Evolutionary conservation across 129 eudicot species (phyloP), one percentile per base, ranked within the genome.

Genomic region (Escallonia herrerae): DNA sequence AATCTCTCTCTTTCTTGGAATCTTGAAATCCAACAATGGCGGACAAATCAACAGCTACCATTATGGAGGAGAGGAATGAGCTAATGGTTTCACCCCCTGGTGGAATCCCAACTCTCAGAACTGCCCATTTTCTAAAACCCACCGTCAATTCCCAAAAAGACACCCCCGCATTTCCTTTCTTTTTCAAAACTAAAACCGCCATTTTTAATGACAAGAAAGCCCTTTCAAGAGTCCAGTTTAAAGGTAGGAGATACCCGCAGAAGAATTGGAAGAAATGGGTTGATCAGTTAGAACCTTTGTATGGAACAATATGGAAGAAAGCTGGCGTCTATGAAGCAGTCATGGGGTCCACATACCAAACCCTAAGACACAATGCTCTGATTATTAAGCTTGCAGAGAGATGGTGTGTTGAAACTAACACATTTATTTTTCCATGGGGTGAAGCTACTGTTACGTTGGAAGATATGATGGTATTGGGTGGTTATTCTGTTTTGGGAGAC

Each of bases 381-480:
- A 50, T 81, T 2, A 65, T 65, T 22, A 63, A 65, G 7, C 64
- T 81, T 12, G 13, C 40, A 8, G 66, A 74, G 8, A 70, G 70
- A 5, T 82, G 80, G 83, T 70, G 65, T 44, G 42, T 81, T 0
- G 52, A 64, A 48, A 68, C 87, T 0, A 82, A 75, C 66, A 78
- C 81, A 8, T 82, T 82, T 40, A 62, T 82, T 3, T 78, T 82
- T 62, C 84, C 84, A 3, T 78, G 87, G 84, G 82, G 80, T 15
- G 88, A 83, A 47, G 84, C 71, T 5, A 79, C 84, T 2, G 6
- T 82, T 4, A 82, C 84, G 3, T 71, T 82, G 22, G 87, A 79
- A 42, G 87, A 78, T 75, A 76, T 75, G 2, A 69, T 42, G 79
- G 53, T 72, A 12, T 71, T 78, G n/a, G 84, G 87, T 60, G 84